A percentile compares a stretch with the other conserved stretches of the same genome.
These are phyloP conservation scores for Panellus pusillus DNA, from an alignment of 768 basidiomycete genomes.

Conservation along the genomic window DNA sequence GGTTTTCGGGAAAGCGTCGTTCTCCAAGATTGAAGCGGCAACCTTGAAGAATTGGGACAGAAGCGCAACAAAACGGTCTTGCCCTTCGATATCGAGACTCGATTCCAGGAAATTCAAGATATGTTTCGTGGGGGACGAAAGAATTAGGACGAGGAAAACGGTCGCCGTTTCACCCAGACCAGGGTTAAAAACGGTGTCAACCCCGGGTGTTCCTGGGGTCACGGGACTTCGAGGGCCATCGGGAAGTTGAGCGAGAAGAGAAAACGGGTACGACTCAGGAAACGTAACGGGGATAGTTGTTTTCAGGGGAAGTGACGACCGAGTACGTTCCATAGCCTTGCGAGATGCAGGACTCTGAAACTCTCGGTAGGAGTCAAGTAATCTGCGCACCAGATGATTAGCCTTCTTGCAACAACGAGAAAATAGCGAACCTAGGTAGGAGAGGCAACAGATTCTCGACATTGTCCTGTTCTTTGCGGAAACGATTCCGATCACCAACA, in stretches of 20 bases:
- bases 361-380: slow-evolving; percentile 88
- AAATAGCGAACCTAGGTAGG: slow-evolving; percentile 68
- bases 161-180: slow-evolving; percentile 84
- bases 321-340: slow-evolving; percentile 68
- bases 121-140: slow-evolving; percentile 77
- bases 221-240: slow-evolving; percentile 47
- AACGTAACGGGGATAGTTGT: slow-evolving; percentile 75
- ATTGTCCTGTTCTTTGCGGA: slow-evolving; percentile 87
- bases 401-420: neutral
- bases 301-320: slow-evolving; percentile 57
- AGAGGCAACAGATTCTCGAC: slow-evolving; percentile 82
- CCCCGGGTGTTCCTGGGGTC: slow-evolving; percentile 42
- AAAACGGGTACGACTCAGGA: slow-evolving; percentile 93
- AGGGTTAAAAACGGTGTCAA: slow-evolving; percentile 62
- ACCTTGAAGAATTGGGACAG: slow-evolving; percentile 82
- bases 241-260: slow-evolving; percentile 69
- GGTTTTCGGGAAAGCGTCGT: slow-evolving; percentile 83
- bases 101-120: slow-evolving; percentile 78
- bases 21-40: slow-evolving; percentile 75
- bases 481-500: slow-evolving; percentile 56
- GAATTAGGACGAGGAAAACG: slow-evolving; percentile 78
- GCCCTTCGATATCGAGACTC: slow-evolving; percentile 85
- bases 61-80: slow-evolving; percentile 69
- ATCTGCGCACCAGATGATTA: slow-evolving; percentile 39
- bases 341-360: slow-evolving; percentile 67